Evolutionary conservation across 2,329 filamentous ascomycete genomes (phyloP), one percentile per base, ranked within the genome.

Genomic region (Boeremia lycopersici): DNA sequence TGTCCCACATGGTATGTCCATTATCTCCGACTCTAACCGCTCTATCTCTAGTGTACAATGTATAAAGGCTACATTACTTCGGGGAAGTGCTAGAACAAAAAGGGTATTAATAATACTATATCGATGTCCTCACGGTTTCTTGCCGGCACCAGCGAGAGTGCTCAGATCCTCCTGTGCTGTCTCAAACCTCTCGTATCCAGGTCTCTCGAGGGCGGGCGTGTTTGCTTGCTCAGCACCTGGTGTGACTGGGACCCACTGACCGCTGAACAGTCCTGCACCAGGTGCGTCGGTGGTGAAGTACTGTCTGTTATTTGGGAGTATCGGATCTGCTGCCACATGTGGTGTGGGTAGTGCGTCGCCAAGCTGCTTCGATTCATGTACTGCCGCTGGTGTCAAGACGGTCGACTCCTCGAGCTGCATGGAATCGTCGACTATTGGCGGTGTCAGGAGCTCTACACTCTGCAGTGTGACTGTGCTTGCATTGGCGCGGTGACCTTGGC

Each of bases 381-480:
- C 35, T 25, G 63, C 59, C 9, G 59, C 49, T 6, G 70, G 66
- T 8, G 64, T 67, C 13, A 26, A 52, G 15, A 72, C 12, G 12
- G 10, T 39, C 9, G 5, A 36, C 17, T 46, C 44, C 25, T 46
- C 59, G 7, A 57, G 40, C 8, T 59, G 47, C 34, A 44, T 41
- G 58, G 11, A 68, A 53, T 10, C 65, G 54, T 63, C 63, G 1
- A 59, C 35, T 25, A 62, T 57, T 7, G 59, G 52, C 4, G 70
- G 66, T 9, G 64, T 67, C 15, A 30, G 54, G 13, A 72, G 56
- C 29, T 60, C 61, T 2, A 73, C 57, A 56, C 77, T 79, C 26
- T 74, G 72, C 17, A 91, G 74, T 0, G 89, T 91, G 47, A 88
- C 76, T 82, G 89, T 90, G 74, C 88, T 91, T 0, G 87, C 87